Evolutionary conservation across 75 land plant species (phyloP), one percentile per base, ranked within the genome.

Genomic region (Sequoiadendron giganteum): DNA sequence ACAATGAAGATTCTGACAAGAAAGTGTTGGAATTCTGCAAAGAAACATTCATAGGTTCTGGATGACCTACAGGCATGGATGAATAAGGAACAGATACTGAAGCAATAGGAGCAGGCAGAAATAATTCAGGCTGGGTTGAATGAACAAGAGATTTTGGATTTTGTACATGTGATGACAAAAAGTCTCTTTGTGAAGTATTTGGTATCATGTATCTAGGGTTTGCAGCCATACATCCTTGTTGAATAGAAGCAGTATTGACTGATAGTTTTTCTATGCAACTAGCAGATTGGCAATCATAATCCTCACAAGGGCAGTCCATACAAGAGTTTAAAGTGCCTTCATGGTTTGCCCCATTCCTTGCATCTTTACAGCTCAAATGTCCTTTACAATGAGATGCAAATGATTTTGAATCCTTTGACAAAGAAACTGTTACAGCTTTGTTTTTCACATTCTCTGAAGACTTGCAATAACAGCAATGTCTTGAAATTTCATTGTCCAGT

Each of bases 401-500:
- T 19, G 28, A 61, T 85, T 58, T 49, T 52, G 39, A 49, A 36
- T 36, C 39, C 19, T 14, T 19, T 36, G 73, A 19, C 11, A 58
- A 11, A 70, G 86, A 49, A 18, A 19, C 45, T 19, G 25, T 32
- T n/a, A 49, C 39, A 52, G 21, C 21, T 49, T 85, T 52, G 78
- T 19, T 55, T 32, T 85, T 85, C 34, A 30, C 28, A 8, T 10
- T 18, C n/a, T 34, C 42, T 52, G 43, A 85, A 55, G 40, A 14
- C 40, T 61, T 39, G 49, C 28, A 84, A 84, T 72, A 87, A 48
- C 88, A 85, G 34, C 87, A 39, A 83, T n/a, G 30, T 3, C 76
- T 54, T 45, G 89, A 85, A 36, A 19, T 39, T n/a, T 77, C 65
- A 32, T 65, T 61, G 40, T 89, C 91, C 65, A 18, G 48, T 73